Base-by-base conservation (phyloP, 192 early-diverging fungal genomes). In the Kickxella alabastrina region DNA sequence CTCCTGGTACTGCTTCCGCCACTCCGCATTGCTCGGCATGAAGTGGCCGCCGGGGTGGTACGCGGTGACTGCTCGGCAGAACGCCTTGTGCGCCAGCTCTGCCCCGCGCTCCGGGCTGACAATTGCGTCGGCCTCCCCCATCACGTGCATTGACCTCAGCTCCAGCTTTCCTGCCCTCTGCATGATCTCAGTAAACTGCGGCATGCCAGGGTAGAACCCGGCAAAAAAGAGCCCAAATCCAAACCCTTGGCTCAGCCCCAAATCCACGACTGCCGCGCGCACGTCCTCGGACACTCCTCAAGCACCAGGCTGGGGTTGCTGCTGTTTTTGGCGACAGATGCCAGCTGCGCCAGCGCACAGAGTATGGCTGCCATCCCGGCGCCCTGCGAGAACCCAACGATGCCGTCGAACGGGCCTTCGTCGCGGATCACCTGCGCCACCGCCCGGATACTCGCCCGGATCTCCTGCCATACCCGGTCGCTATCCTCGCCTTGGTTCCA, bases 361-460 rank as follows among this genome's bases (percentile, higher is more conserved):
- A 65, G 6, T 1, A 73, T 46, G 0, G 69, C 62, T 0, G 69
- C 62, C 69, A 73, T 65, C 8, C 58, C 58, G 19, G 69, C 29
- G 4, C 69, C 69, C 58, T 73, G 69, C 49, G 69, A 73, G 35
- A 73, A 73, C 18, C 69, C 69, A 4, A 73, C 14, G 12, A 73
- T 36, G 13, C 57, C 69, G 12, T 73, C 58, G 37, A 73, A 65
- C 28, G 69, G 69, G 0, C 69, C 69, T 14, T 61, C 34, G 12
- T 61, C 54, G 0, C 6, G 14, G 6, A 65, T 43, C 0, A 15
- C 22, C 17, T 35, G 10, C 7, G n/a, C 10, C 2, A 73, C 19
- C 1, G 19, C n/a, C 0, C 39, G 28, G 28, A 43, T 28, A 23
- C 54, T 65, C n/a, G 23, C 21, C 35, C 13, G 39, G 10, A 65